A percentile compares a stretch with the other conserved stretches of the same genome.
Conservation (phyloP, 495 filamentous ascomycete genomes). For the Penicillium mononematosum region DNA sequence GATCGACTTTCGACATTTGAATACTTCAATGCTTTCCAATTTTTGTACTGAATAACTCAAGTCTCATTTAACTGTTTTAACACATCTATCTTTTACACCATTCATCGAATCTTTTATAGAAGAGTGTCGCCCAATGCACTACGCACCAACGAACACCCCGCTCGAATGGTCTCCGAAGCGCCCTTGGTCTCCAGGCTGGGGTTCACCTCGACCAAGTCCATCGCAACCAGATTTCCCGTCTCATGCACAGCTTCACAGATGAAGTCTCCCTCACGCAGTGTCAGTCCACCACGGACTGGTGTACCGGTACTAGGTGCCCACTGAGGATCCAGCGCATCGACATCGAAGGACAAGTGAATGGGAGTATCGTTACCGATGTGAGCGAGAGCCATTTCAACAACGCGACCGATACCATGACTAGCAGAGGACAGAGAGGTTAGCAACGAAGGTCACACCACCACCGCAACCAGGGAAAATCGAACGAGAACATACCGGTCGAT, state of each 20-base stretch:
- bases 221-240: slow-evolving; percentile 84
- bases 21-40: too few relatives aligned
- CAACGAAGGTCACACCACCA: background rate
- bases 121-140: slow-evolving; percentile 91
- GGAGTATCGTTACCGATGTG: slow-evolving; percentile 93
- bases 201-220: slow-evolving; percentile 98
- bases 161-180: slow-evolving; percentile 82
- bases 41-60: background rate
- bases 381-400: slow-evolving; percentile 95
- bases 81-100: background rate
- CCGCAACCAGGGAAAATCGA: slow-evolving; percentile 1
- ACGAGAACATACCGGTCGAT: slow-evolving; percentile 67
- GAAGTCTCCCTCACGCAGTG: slow-evolving; percentile 92
- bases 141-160: slow-evolving; percentile 85
- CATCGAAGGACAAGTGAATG: slow-evolving; percentile 95
- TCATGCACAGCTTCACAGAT: slow-evolving; percentile 96
- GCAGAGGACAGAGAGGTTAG: slow-evolving; percentile 10
- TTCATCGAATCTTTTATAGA: slow-evolving; percentile 46
- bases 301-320: slow-evolving; percentile 97
- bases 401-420: slow-evolving; percentile 87
- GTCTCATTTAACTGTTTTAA: slow-evolving; percentile 1
- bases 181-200: slow-evolving; percentile 75
- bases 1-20: background rate
- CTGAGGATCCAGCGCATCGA: slow-evolving; percentile 93
- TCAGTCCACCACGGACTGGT: slow-evolving; percentile 91